phyloP scores from a whole-genome alignment of 2,329 filamentous ascomycete species.

The Ceratocystis colombiana region DNA sequence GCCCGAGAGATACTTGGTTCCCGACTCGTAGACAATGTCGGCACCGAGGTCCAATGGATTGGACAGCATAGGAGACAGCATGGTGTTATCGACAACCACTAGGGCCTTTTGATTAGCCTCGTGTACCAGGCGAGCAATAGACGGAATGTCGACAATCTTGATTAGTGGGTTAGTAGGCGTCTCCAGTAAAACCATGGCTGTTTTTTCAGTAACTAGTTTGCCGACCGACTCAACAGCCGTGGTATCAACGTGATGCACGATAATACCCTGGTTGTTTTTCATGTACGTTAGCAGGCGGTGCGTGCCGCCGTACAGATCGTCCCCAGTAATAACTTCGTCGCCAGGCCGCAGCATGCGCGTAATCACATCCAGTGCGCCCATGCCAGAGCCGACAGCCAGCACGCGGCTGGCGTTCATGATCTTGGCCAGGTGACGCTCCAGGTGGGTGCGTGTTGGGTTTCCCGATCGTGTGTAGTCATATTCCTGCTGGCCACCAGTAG shows the following conservation, averaged over 20 bases:
- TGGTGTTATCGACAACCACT: conserved; percentile 95
- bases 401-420: conserved; percentile 94
- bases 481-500: conserved; percentile 66
- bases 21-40: conserved; percentile 94
- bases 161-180: conserved; percentile 96
- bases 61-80: conserved; percentile 89
- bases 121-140: conserved; percentile 68
- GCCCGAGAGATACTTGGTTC: conserved; percentile 94
- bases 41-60: conserved; percentile 92
- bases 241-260: conserved; percentile 94
- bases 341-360: conserved; percentile 81
- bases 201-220: conserved; percentile 63
- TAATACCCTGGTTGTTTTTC: conserved; percentile 76
- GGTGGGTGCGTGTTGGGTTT: conserved; percentile 89
- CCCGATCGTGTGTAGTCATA: conserved; percentile 98
- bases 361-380: conserved; percentile 95
- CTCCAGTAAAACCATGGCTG: conserved; percentile 89
- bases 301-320: conserved; percentile 92
- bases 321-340: conserved; percentile 93
- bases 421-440: conserved; percentile 94
- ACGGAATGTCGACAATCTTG: conserved; percentile 87
- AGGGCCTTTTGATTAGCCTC: conserved; percentile 66
- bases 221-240: conserved; percentile 64
- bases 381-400: conserved; percentile 88
- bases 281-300: conserved; percentile 90